Evolutionary conservation across 345 rosid genomes (phyloP), one percentile per base, ranked within the genome.

Genomic region (Isatis tinctoria): DNA sequence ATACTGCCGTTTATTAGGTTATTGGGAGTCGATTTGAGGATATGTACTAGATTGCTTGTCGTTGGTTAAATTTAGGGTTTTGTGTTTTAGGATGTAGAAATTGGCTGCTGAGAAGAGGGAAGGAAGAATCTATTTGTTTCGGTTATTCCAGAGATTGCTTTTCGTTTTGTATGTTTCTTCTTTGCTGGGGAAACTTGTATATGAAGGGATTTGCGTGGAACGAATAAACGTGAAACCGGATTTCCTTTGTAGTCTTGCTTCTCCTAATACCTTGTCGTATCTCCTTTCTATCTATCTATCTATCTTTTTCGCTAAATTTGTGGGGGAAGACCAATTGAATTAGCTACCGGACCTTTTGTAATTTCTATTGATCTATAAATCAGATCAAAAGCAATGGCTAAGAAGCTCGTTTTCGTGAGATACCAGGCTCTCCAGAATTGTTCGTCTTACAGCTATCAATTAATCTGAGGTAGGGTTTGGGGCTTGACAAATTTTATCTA

Each of bases 191-290:
- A 76, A 70, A n/a, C n/a, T n/a, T n/a, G n/a, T n/a, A n/a, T n/a
- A n/a, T n/a, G n/a, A 87, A 85, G 86, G 85, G 78, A 80, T 69
- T 78, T 72, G 66, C 67, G 71, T 51, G 73, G 85, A 82, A 80
- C 47, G 75, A 62, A 52, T 32, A 67, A 67, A 70, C 74, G 78
- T 83, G 81, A 84, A 65, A 28, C 78, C 63, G 70, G 76, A 67
- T 22, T 22, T 22, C 24, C 24, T 84, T 78, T 73, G 60, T 27
- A 65, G 71, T 35, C 22, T 5, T 65, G 54, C 28, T 32, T 37
- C 48, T 70, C 59, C 24, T 49, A 28, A 7, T 52, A 17, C 17
- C 7, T 72, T 61, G 16, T 70, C 32, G 8, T 49, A 22, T 22
- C 24, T 22, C 2, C 24, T 22, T 22, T 22, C 24, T 22, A 22